Conservation (phyloP, 306 rosid genomes). For the Cicer cuneatum region DNA sequence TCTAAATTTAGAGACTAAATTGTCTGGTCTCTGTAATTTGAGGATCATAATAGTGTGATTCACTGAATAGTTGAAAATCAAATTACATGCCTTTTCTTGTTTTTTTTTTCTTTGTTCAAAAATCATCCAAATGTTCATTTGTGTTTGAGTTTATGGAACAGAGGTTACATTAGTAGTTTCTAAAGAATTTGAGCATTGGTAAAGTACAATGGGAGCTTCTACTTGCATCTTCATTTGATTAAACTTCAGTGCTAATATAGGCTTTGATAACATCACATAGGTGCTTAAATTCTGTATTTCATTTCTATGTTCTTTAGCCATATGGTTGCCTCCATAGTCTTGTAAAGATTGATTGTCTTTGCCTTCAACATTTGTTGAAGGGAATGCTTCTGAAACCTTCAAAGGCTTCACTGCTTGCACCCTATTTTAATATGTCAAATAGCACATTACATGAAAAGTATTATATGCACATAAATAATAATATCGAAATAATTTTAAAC, state of each 20-base stretch:
- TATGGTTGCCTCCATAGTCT: conserved; percentile 12
- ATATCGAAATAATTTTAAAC: background rate
- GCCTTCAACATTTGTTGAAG: conserved; percentile 42
- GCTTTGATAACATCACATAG: conserved; percentile 75
- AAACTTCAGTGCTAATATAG: conserved; percentile 78
- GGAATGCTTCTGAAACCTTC: conserved; percentile 51
- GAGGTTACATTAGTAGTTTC: conserved; percentile 37
- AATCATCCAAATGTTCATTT: conserved; percentile 5
- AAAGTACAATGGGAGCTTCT: conserved; percentile 74
- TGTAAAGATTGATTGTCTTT: conserved; percentile 36
- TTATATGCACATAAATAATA: background rate
- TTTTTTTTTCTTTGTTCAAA: background rate
- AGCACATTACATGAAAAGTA: background rate
- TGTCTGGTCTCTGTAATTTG: no score
- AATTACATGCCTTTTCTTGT: no score
- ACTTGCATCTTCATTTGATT: conserved; percentile 86
- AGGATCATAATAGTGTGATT: no score
- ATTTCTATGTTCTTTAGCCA: conserved; percentile 37
- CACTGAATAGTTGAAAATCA: no score
- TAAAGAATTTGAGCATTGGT: conserved; percentile 44
- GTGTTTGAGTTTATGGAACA: conserved; percentile 22
- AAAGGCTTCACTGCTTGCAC: conserved; percentile 73
- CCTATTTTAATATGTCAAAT: conserved; percentile 47
- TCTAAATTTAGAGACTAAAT: no score
- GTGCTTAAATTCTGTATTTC: conserved; percentile 48